A percentile compares a stretch with the other conserved stretches of the same genome.
Conservation (phyloP, 352 stramenopile species). For the Phytophthora idaei region DNA sequence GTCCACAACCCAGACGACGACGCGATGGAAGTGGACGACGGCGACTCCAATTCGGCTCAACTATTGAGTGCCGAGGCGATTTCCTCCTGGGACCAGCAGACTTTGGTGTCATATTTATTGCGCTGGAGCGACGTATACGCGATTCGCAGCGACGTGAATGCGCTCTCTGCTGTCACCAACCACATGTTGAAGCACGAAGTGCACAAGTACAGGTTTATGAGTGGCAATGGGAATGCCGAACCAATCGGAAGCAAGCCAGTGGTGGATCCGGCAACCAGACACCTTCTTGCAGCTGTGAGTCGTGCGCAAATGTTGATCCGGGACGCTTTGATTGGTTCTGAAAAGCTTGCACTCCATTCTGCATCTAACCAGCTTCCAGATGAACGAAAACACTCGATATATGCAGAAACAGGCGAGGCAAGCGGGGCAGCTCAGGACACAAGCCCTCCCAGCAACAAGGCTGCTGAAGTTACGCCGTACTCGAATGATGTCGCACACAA, state of each 20-base stretch:
- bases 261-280: constrained; percentile 19
- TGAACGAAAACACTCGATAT: constrained; percentile 21
- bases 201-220: constrained; percentile 17
- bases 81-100: constrained; percentile 40
- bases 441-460: neutral
- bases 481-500: constrained; percentile 5
- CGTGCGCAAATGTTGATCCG: constrained; percentile 40
- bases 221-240: neutral
- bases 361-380: constrained; percentile 43
- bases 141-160: constrained; percentile 41
- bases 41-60: constrained; percentile 5
- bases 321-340: constrained; percentile 36
- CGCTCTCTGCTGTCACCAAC: constrained; percentile 40
- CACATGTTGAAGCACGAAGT: constrained; percentile 45
- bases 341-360: constrained; percentile 53
- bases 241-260: neutral
- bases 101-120: constrained; percentile 38
- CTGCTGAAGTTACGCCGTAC: neutral
- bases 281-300: constrained; percentile 34
- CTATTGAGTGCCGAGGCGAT: constrained; percentile 35
- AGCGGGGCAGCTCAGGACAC: neutral
- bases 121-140: constrained; percentile 56
- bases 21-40: constrained; percentile 3
- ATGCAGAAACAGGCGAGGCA: neutral
- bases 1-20: constrained; percentile 19